Percentiles rank a stretch among this genome's conserved stretches.
These are phyloP conservation scores for Colletotrichum salicis DNA, from an alignment of 2,329 filamentous ascomycete species.

Conservation along the genomic window DNA sequence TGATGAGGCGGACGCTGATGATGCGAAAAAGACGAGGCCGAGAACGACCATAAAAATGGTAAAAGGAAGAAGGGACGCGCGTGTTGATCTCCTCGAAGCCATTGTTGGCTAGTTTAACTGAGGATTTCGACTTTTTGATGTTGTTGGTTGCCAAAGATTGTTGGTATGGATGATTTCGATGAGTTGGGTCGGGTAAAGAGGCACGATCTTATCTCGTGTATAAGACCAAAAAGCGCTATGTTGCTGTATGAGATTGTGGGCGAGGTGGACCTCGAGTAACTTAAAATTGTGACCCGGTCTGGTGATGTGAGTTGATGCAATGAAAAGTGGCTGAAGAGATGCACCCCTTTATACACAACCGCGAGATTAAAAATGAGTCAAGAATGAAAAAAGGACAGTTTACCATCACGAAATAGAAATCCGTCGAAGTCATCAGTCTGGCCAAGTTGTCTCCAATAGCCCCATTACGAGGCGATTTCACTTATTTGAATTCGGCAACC, in stretches of 20 bases:
- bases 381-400: conserved; percentile 34
- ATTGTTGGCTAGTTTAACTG: not conserved
- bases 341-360: not conserved
- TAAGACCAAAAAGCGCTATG: not conserved
- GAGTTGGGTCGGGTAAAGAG: not conserved
- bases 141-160: not conserved
- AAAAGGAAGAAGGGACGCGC: conserved; percentile 1
- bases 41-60: conserved; percentile 26
- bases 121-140: not conserved
- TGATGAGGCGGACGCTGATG: conserved; percentile 21
- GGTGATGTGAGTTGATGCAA: not conserved
- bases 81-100: conserved; percentile 1
- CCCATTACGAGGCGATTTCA: conserved; percentile 27
- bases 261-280: not conserved
- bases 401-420: conserved; percentile 31
- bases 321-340: not conserved
- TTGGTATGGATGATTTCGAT: not conserved
- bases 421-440: conserved; percentile 28
- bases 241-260: not conserved
- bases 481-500: conserved; percentile 37
- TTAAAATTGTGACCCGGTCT: not conserved
- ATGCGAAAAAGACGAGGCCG: conserved; percentile 23
- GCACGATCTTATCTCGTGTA: not conserved
- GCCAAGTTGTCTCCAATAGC: conserved; percentile 33
- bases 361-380: conserved; percentile 29